Base-by-base conservation (phyloP, 331 rosid genomes). In the Pyracantha coccinea region DNA sequence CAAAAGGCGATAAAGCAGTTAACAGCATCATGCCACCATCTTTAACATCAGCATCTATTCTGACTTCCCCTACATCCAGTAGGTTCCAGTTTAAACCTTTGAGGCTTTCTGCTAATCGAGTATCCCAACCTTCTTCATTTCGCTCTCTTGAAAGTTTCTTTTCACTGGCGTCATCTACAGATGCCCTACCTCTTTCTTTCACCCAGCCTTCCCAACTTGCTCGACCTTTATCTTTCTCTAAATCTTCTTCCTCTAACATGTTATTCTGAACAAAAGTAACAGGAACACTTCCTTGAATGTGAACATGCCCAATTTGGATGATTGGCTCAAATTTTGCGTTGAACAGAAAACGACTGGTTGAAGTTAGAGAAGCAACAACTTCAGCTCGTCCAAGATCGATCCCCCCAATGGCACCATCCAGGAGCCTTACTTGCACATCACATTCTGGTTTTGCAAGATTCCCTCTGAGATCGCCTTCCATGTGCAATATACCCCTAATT, bases 401-500 rank as follows among this genome's bases (percentile, higher is more conserved):
- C 60, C 97, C 99, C 57, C 96, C 97, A 78, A 94, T 79, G 68
- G 91, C 83, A 77, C 99, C 97, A 85, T 94, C 97, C 27, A 94
- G 89, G 81, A 94, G 97, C 90, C 97, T 86, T 79, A 94, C 90
- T 86, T 89, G 97, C 79, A 90, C 93, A 83, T 94, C 97, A 83
- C 97, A 94, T 81, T 92, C 97, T 75, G 97, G 99, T 80, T 88
- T 94, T 73, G 80, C 91, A 75, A 92, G 88, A 77, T 85, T 94
- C 44, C 99, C 97, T 81, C 97, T 86, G 47, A 94, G 93, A 86
- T 94, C 97, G 70, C 99, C 99, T 83, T 94, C 99, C 99, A 94
- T 94, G 85, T 94, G 96, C 89, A 94, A 85, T 81, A 86, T 86
- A 58, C 99, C 99, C 78, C 78, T 87, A 61, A 94, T 85, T 17